Evolutionary conservation across 495 filamentous ascomycete genomes (phyloP).

Genomic region (Daldinia childiae): DNA sequence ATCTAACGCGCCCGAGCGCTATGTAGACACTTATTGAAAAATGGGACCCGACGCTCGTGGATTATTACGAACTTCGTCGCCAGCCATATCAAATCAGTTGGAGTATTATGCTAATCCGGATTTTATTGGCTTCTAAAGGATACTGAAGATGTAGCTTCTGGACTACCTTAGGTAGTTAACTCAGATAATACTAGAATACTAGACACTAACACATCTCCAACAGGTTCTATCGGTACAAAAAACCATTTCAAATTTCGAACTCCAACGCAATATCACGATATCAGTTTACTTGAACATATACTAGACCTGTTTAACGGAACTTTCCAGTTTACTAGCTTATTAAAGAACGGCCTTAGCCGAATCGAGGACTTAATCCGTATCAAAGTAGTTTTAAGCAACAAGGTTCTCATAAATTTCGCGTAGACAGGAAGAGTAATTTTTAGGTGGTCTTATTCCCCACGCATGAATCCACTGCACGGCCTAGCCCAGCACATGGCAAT

Average conservation of each 20-base stretch:
- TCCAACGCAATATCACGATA: neutral
- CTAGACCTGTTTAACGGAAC: neutral
- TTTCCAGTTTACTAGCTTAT: constrained; percentile 5
- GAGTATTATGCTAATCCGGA: neutral
- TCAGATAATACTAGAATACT: too few species aligned
- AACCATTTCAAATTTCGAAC: too few species aligned
- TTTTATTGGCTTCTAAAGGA: neutral
- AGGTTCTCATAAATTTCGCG: constrained; percentile 14
- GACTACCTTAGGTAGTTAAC: too few species aligned
- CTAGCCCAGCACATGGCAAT: constrained; percentile 35
- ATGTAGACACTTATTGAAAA: neutral
- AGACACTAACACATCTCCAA: too few species aligned
- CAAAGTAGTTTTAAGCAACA: constrained; percentile 16
- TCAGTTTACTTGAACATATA: neutral
- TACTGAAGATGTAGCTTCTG: neutral
- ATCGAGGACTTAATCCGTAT: constrained; percentile 28
- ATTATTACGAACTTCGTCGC: neutral
- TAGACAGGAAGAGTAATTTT: constrained; percentile 3
- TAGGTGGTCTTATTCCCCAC: constrained; percentile 39
- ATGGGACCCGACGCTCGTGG: neutral
- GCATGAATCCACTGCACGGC: constrained; percentile 27
- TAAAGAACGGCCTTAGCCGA: constrained; percentile 8
- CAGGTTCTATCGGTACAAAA: too few species aligned
- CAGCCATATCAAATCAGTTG: neutral
- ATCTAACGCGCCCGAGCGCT: constrained; percentile 21